phyloP scores from a whole-genome alignment of 495 filamentous ascomycete genomes.

The Articulospora tetracladia region DNA sequence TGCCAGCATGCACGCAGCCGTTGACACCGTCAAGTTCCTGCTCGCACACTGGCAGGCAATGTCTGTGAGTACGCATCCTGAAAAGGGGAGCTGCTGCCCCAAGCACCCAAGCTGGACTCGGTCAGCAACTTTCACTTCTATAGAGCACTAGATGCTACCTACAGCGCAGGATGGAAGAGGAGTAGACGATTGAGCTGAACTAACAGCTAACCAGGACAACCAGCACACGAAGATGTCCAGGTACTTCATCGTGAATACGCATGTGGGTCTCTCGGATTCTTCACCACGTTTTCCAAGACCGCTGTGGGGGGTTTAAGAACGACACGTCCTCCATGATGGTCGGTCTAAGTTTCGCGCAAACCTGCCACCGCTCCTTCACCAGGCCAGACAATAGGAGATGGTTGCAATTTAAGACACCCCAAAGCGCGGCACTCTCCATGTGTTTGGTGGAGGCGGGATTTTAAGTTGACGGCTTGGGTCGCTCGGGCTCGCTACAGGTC shows the following conservation, averaged over 20 bases:
- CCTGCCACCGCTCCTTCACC: no score
- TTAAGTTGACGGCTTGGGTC: no score
- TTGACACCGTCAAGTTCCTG: background rate
- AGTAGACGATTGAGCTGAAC: background rate
- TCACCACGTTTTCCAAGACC: no score
- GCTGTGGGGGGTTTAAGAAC: no score
- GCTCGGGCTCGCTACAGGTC: no score
- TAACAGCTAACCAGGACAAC: background rate
- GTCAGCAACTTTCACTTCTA: background rate
- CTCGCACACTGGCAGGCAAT: conserved; percentile 2
- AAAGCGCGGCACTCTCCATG: no score
- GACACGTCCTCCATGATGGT: no score
- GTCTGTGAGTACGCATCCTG: background rate
- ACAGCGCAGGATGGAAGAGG: background rate
- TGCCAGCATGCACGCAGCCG: background rate
- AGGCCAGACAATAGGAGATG: no score
- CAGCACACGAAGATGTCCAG: background rate
- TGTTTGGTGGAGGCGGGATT: no score
- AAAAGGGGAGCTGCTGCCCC: background rate
- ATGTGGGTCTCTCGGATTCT: no score
- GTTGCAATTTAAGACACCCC: no score
- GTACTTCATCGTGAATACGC: background rate
- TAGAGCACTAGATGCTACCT: background rate
- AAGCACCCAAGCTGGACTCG: background rate
- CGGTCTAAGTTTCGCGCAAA: no score